phyloP scores from a whole-genome alignment of 148 eudicot genomes.

The Heliosperma pusillum region DNA sequence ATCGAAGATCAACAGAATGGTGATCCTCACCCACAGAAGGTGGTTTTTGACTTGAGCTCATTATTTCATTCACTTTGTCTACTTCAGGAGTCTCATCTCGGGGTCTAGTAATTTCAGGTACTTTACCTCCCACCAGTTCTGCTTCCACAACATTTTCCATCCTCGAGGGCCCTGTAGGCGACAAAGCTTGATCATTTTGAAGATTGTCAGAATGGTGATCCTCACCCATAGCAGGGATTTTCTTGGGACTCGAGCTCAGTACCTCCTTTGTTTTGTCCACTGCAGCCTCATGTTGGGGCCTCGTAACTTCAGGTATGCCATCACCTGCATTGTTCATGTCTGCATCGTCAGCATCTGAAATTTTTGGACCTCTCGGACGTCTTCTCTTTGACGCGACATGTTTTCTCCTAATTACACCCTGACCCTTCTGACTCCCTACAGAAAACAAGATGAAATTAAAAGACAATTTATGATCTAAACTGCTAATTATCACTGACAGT shows the following conservation, averaged over 20 bases:
- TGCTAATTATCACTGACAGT: neutral
- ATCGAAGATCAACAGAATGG: slow-evolving; percentile 35
- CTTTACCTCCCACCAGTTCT: neutral
- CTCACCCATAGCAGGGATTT: slow-evolving; percentile 14
- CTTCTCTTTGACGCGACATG: slow-evolving; percentile 29
- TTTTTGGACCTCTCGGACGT: slow-evolving; percentile 43
- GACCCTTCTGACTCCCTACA: slow-evolving; percentile 32
- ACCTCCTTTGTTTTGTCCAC: slow-evolving; percentile 2
- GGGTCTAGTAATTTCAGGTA: slow-evolving; percentile 25
- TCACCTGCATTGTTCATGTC: slow-evolving; percentile 7
- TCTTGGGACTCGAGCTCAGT: neutral
- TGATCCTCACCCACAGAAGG: slow-evolving; percentile 37
- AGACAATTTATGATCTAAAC: neutral
- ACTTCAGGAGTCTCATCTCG: slow-evolving; percentile 9
- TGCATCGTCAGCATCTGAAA: slow-evolving; percentile 35
- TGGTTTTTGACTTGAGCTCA: slow-evolving; percentile 9
- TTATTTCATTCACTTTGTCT: slow-evolving; percentile 2
- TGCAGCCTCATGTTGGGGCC: slow-evolving; percentile 7
- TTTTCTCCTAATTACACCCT: slow-evolving; percentile 33
- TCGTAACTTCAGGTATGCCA: slow-evolving; percentile 23
- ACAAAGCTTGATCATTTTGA: slow-evolving; percentile 11
- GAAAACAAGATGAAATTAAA: slow-evolving; percentile 2
- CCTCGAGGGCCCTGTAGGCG: slow-evolving; percentile 15
- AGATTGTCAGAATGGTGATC: slow-evolving; percentile 49
- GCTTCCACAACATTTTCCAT: slow-evolving; percentile 28